Percentiles rank a stretch among this genome's conserved stretches.
Evolutionary conservation across 345 rosid genomes (phyloP).

Genomic region (Pistacia atlantica): DNA sequence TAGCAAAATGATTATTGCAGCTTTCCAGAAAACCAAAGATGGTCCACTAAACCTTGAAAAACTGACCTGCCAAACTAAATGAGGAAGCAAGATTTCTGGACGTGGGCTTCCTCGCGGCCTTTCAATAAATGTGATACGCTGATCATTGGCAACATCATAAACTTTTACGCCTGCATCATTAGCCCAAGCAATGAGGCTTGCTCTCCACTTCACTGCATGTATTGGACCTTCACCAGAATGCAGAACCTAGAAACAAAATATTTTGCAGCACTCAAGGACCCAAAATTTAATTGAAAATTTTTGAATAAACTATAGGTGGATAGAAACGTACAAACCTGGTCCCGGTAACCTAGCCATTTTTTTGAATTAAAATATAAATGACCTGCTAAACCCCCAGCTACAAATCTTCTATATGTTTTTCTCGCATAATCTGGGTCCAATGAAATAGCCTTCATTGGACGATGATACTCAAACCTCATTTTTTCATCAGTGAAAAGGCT

Average conservation of each 20-base stretch:
- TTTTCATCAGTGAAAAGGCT: constrained; percentile 96
- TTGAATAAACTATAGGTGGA: constrained; percentile 3
- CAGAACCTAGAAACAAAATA: constrained; percentile 56
- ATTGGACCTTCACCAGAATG: constrained; percentile 99
- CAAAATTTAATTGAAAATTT: neutral
- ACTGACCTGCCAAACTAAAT: constrained; percentile 98
- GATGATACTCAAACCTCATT: constrained; percentile 90
- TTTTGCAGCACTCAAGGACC: constrained; percentile 15
- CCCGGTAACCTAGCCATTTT: constrained; percentile 87
- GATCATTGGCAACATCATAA: constrained; percentile 89
- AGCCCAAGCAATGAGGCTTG: constrained; percentile 98
- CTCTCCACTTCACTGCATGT: constrained; percentile 92
- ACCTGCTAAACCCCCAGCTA: constrained; percentile 98
- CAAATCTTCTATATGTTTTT: constrained; percentile 76
- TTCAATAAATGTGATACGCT: constrained; percentile 92
- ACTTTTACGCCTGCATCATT: constrained; percentile 96
- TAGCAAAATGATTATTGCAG: constrained; percentile 4
- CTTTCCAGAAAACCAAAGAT: neutral
- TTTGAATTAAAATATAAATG: constrained; percentile 81
- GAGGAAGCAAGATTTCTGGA: constrained; percentile 90
- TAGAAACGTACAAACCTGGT: constrained; percentile 69
- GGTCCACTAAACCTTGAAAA: neutral
- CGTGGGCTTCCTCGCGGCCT: constrained; percentile 91
- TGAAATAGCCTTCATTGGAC: constrained; percentile 96
- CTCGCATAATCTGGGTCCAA: constrained; percentile 87